Evolutionary conservation across 352 stramenopile genomes (phyloP), one percentile per base, ranked within the genome.

Genomic region (Globisporangium carolinianum): DNA sequence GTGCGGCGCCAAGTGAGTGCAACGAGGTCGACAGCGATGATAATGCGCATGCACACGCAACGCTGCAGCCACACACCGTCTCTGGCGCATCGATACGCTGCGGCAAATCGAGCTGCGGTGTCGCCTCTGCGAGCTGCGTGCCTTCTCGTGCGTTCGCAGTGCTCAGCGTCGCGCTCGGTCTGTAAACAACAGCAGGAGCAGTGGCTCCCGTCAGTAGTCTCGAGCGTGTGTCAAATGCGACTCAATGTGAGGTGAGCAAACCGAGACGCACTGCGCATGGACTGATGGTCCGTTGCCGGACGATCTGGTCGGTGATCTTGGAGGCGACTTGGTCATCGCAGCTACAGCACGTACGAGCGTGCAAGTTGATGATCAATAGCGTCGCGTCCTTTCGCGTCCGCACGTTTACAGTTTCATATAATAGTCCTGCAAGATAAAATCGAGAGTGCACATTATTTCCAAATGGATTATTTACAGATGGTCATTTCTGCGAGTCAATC

Each of bases 81-180:
- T 89, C 69, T 0, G 81, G 83, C 0, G 83, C 72, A 50, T 89
- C 79, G 49, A 93, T 87, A 12, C 81, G 77, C 63, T 93, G 83
- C 5, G 83, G 83, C 3, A 90, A 59, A 66, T 93, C 83, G 17
- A 91, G 61, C 68, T 93, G 83, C 3, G 83, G 83, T 8, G 76
- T 70, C 4, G 79, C 66, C 66, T 94, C 83, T 14, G 83, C 79
- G 5, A 94, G 66, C 45, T 94, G 82, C 17, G 82, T 91, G 56
- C 79, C 82, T 71, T 94, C 79, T 14, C 67, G 68, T 5, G 66
- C 53, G 43, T 84, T 87, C 11, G 69, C 54, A 11, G 66, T 68
- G 54, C 77, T 86, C 63, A 87, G 76, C 58, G 82, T 87, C 32
- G 76, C 69, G 51, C 67, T 79, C 51, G 79, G 62, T 47, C 75